phyloP scores from a whole-genome alignment of 495 filamentous ascomycete species.

The Annulohypoxylon bovei region DNA sequence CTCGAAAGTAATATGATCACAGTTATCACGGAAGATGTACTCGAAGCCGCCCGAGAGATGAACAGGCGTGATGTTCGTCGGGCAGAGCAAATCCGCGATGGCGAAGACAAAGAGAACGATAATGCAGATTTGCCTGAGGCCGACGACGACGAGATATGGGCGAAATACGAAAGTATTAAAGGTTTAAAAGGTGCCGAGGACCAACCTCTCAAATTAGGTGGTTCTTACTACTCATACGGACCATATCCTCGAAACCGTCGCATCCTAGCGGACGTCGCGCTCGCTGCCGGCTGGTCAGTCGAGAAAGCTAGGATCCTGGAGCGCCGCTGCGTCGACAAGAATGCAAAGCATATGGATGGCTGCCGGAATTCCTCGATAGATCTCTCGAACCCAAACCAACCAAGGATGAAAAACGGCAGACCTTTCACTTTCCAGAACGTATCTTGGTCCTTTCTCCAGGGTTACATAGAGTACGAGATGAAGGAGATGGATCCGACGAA shows the following conservation, averaged over 20 bases:
- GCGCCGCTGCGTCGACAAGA: not conserved
- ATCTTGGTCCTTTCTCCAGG: not conserved
- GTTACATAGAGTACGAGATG: not conserved
- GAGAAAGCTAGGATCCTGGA: not conserved
- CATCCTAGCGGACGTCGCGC: constrained; percentile 7
- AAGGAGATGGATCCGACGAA: not conserved
- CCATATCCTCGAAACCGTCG: constrained; percentile 2
- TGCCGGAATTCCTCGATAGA: not conserved
- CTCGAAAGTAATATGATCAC: not conserved
- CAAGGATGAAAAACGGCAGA: not conserved
- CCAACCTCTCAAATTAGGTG: not conserved
- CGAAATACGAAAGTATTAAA: not conserved
- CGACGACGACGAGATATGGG: not conserved
- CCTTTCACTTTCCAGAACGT: not conserved
- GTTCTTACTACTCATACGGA: not conserved
- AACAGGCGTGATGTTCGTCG: not conserved
- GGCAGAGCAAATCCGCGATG: not conserved
- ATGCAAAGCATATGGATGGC: not conserved
- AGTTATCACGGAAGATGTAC: constrained; percentile 3
- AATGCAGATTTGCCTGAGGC: not conserved
- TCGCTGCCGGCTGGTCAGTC: not conserved
- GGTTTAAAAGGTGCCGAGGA: not conserved
- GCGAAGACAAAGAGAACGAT: not conserved
- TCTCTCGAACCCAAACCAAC: not conserved
- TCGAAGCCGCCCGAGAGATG: constrained; percentile 1